Evolutionary conservation across 1,139 yeast species (phyloP), one percentile per base, ranked within the genome.

Genomic region (Magnusiomyces magnusii): DNA sequence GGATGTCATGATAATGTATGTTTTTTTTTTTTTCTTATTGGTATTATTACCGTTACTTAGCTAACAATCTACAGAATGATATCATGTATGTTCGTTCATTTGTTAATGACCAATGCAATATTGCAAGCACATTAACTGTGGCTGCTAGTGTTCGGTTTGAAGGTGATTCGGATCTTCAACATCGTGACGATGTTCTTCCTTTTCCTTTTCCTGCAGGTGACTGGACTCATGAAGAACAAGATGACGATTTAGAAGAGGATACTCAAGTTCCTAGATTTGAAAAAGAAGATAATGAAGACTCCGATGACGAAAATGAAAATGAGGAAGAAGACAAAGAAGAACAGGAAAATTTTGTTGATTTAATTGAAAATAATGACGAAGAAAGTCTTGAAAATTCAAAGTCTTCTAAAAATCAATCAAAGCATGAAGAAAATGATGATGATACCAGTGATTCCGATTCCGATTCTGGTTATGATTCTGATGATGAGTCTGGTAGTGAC

Each of bases 151-250:
- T 65, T 17, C 56, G 69, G 21, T 67, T 67, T 52, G 60, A 58
- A 21, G 70, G 69, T 10, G 69, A 67, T 51, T 60, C 63, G n/a
- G 62, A 60, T 15, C 59, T 63, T 34, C 70, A 67, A 51, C 69
- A 67, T 56, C 62, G 66, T 13, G 69, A 67, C 57, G 65, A 67
- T 51, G 42, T 54, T 41, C 53, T 60, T 36, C 62, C 61, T 3
- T 59, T 62, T 53, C 66, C 65, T 1, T 57, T 58, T 36, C 64
- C 64, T 39, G 53, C 27, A 28, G 55, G 47, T 36, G 19, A 41
- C 17, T 34, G 36, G 53, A 2, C 10, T 3, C 44, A 51, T 31
- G 51, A 54, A 19, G 61, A 57, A 7, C 53, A 52, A 27, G 60
- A 60, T 50, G 53, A 34, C 15, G 53, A 50, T 27, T 25, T 50